Base-by-base conservation (phyloP, 495 filamentous ascomycete genomes). In the Physcia stellaris region DNA sequence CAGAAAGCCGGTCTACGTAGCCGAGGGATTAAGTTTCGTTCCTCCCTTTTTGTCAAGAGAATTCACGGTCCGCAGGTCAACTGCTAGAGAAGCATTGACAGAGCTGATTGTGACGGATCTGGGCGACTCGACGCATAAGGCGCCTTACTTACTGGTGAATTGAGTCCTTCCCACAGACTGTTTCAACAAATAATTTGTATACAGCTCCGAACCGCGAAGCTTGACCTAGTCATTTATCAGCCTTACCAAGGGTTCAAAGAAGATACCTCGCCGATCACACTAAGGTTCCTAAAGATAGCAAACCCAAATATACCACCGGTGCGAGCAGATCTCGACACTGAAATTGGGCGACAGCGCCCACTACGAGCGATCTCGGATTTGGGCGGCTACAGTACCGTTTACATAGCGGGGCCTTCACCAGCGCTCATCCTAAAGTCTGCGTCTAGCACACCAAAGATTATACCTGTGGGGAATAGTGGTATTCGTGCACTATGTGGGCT, bases 151-250 rank as follows among this genome's bases (percentile, higher is more conserved):
- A 24, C 75, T 96, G 52, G 80, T 88, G 63, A 52, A 73, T 54
- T 23, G 20, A 21, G 4, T 28, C 12, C 23, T 12, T 27, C 17
- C 20, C 29, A 27, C 4, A 20, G 13, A 9, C 4, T 41, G n/a
- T 15, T 37, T 13, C 7, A 1, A 12, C 10, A 16, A 4, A 41
- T 42, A 32, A 31, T n/a, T 41, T 6, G 13, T 35, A 45, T 36
- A 26, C 48, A 87, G 82, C 61, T 85, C 29, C 83, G 88, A 21
- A 80, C 83, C 29, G 67, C 68, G 9, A 78, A 71, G 42, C 78
- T 93, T 41, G 87, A 96, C 49, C 56, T 95, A 4, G 75, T 77
- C n/a, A 65, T 95, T 32, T 98, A 96, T 52, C 75, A 83, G 52
- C 85, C 87, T 0, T 86, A 79, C 53, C 63, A 68, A 41, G 56